Evolutionary conservation across 345 rosid genomes (phyloP).

Genomic region (Isatis tinctoria): DNA sequence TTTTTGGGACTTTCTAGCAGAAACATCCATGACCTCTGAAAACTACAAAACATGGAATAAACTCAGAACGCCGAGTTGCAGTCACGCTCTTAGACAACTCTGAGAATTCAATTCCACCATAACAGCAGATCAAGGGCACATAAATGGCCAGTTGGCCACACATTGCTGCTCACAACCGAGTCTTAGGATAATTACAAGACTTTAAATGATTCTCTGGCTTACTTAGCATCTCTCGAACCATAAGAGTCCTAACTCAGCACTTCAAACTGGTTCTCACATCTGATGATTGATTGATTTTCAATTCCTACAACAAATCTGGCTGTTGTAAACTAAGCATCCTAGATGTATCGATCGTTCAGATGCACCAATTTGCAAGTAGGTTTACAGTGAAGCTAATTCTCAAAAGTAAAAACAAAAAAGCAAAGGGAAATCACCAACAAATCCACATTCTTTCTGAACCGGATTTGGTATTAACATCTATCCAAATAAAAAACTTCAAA

Average conservation of each 20-base stretch:
- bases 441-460: neutral
- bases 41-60: neutral
- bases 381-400: neutral
- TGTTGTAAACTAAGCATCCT: neutral
- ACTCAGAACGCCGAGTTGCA: neutral
- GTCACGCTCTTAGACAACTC: neutral
- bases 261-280: constrained; percentile 1
- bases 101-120: neutral
- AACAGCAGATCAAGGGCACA: neutral
- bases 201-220: too few species aligned
- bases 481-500: neutral
- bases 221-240: neutral
- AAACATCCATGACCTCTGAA: constrained; percentile 35
- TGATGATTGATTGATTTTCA: neutral
- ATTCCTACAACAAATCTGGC: neutral
- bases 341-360: neutral
- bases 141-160: too few species aligned
- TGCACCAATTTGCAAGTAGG: neutral
- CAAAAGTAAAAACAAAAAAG: neutral
- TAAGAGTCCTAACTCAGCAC: neutral
- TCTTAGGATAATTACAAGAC: neutral
- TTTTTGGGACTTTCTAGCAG: constrained; percentile 67
- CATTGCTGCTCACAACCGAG: neutral
- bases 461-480: neutral
- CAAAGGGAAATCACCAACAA: neutral